Conservation (phyloP, 768 basidiomycete genomes). For the Boletus fagicola region DNA sequence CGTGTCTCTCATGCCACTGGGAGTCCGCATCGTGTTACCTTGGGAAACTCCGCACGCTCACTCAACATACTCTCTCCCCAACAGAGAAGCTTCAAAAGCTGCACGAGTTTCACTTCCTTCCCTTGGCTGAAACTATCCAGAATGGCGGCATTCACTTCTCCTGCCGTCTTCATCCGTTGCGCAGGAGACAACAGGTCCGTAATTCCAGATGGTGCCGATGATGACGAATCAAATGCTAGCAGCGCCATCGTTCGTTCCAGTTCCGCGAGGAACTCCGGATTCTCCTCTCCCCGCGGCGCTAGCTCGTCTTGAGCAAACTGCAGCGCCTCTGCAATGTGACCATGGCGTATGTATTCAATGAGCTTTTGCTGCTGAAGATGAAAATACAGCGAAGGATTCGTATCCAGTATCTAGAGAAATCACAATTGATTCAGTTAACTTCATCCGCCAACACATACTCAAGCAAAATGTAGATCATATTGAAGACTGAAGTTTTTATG, state of each 20-base stretch:
- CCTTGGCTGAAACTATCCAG: constrained; percentile 90
- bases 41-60: constrained; percentile 78
- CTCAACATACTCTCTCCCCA: constrained; percentile 86
- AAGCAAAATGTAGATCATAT: constrained; percentile 61
- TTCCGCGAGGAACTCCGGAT: constrained; percentile 88
- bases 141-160: constrained; percentile 94
- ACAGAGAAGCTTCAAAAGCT: constrained; percentile 74
- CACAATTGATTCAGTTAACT: constrained; percentile 18
- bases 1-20: constrained; percentile 23
- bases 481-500: constrained; percentile 95
- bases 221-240: constrained; percentile 72
- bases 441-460: background rate
- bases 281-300: constrained; percentile 93
- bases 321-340: constrained; percentile 74
- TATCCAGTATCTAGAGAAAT: constrained; percentile 83
- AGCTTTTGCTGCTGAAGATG: constrained; percentile 94
- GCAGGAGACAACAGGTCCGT: constrained; percentile 78
- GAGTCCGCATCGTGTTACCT: constrained; percentile 42
- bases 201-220: constrained; percentile 56
- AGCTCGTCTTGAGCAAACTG: constrained; percentile 92
- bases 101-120: constrained; percentile 85
- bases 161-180: constrained; percentile 92
- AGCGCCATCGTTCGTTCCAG: constrained; percentile 95
- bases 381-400: constrained; percentile 91
- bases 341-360: constrained; percentile 90